Conservation (phyloP, 2,329 filamentous ascomycete species). For the Alternaria solani region DNA sequence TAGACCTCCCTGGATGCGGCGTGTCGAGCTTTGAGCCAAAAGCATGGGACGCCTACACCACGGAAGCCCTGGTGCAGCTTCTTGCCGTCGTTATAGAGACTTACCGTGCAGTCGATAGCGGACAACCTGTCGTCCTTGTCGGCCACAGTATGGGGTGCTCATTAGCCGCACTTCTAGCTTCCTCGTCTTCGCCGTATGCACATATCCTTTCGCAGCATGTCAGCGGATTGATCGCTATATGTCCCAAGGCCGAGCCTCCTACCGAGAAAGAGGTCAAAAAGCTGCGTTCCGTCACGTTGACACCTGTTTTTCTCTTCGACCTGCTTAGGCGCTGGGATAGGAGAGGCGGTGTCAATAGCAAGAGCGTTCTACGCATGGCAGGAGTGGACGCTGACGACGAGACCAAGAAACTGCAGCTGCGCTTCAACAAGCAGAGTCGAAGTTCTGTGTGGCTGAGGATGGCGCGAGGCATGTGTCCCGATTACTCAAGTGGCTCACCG, state of each 20-base stretch:
- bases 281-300: constrained; percentile 67
- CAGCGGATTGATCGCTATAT: constrained; percentile 81
- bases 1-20: constrained; percentile 92
- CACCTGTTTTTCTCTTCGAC: constrained; percentile 78
- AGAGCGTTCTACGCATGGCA: constrained; percentile 80
- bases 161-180: constrained; percentile 75
- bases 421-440: constrained; percentile 82
- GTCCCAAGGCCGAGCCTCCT: constrained; percentile 74
- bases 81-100: constrained; percentile 77
- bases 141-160: constrained; percentile 92
- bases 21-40: constrained; percentile 76
- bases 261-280: constrained; percentile 60
- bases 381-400: constrained; percentile 71
- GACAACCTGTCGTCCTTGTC: constrained; percentile 79
- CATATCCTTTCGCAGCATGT: constrained; percentile 68
- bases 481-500: constrained; percentile 62
- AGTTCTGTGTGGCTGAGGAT: constrained; percentile 85
- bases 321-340: constrained; percentile 80
- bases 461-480: constrained; percentile 74
- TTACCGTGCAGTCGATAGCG: constrained; percentile 69
- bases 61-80: constrained; percentile 77
- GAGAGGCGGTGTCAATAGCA: constrained; percentile 77
- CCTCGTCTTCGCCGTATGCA: constrained; percentile 62
- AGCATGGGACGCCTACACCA: constrained; percentile 79
- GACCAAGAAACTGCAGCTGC: constrained; percentile 71